phyloP scores from a whole-genome alignment of 2,329 filamentous ascomycete genomes.

The Fusarium virguliforme region DNA sequence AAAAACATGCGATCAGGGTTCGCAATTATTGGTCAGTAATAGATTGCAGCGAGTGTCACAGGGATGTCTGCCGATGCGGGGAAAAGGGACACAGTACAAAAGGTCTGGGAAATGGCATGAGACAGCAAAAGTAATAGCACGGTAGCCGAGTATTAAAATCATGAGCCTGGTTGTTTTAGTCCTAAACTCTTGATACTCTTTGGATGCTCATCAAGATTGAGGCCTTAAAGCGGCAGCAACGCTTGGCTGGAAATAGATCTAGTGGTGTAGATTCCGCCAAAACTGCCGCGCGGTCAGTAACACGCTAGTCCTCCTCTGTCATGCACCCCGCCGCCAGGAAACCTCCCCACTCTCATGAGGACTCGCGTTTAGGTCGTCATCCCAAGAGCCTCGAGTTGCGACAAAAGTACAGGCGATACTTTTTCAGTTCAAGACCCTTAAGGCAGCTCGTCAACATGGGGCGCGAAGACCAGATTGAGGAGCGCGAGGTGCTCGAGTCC shows the following conservation, averaged over 20 bases:
- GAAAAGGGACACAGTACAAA: conserved; percentile 1
- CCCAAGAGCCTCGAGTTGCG: conserved; percentile 24
- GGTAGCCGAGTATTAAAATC: not conserved
- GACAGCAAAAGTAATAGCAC: conserved; percentile 3
- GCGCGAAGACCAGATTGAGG: conserved; percentile 92
- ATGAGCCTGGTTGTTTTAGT: not conserved
- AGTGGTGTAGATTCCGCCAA: conserved; percentile 42
- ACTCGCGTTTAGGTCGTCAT: conserved; percentile 41
- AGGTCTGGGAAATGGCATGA: conserved; percentile 8
- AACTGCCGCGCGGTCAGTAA: conserved; percentile 58
- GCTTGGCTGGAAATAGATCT: conserved; percentile 8
- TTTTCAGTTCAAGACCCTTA: conserved; percentile 17
- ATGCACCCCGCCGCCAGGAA: conserved; percentile 51
- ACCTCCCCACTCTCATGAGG: conserved; percentile 48
- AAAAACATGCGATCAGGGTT: conserved; percentile 10
- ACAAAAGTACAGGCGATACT: conserved; percentile 25
- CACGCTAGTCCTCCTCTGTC: conserved; percentile 44
- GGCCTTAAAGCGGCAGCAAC: not conserved
- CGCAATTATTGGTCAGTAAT: conserved; percentile 22
- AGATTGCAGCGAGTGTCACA: conserved; percentile 25
- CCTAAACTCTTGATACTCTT: not conserved
- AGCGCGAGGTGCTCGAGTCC: conserved; percentile 97
- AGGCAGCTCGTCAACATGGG: conserved; percentile 65
- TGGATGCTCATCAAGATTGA: not conserved
- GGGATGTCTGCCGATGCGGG: conserved; percentile 4